Evolutionary conservation across 2,329 filamentous ascomycete genomes (phyloP).

Genomic region (Neonectria faginata): DNA sequence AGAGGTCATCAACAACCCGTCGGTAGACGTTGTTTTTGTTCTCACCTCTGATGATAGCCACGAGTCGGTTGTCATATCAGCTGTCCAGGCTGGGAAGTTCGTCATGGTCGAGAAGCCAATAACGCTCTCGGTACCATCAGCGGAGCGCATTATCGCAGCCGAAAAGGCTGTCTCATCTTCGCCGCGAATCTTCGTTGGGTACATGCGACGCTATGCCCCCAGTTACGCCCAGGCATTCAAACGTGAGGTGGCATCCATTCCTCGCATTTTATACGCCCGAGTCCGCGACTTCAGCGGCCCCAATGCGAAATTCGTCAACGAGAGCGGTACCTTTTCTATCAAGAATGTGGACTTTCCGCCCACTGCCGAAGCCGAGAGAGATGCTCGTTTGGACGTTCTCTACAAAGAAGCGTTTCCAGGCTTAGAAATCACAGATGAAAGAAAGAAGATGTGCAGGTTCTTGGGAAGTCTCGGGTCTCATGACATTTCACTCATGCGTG

Average conservation of each 20-base stretch:
- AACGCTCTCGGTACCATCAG: slow-evolving; percentile 60
- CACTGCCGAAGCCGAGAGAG: slow-evolving; percentile 32
- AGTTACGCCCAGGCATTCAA: slow-evolving; percentile 60
- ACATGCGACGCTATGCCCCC: slow-evolving; percentile 69
- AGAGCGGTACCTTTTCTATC: slow-evolving; percentile 59
- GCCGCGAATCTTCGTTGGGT: slow-evolving; percentile 66
- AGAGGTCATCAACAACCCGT: slow-evolving; percentile 54
- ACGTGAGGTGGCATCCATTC: slow-evolving; percentile 61
- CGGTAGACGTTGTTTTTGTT: slow-evolving; percentile 66
- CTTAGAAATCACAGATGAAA: not conserved
- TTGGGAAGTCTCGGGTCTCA: slow-evolving; percentile 62
- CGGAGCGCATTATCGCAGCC: slow-evolving; percentile 60
- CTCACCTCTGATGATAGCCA: slow-evolving; percentile 65
- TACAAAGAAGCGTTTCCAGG: not conserved
- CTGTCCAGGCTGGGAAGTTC: slow-evolving; percentile 64
- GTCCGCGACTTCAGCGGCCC: slow-evolving; percentile 60
- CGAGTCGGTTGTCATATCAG: slow-evolving; percentile 59
- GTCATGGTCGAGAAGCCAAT: slow-evolving; percentile 72
- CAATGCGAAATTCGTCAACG: slow-evolving; percentile 59
- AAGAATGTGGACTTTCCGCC: slow-evolving; percentile 17
- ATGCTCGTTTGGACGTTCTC: slow-evolving; percentile 34
- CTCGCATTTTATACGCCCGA: slow-evolving; percentile 65
- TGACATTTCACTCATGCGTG: slow-evolving; percentile 64
- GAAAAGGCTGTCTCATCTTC: slow-evolving; percentile 55
- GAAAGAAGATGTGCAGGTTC: slow-evolving; percentile 52